phyloP scores from a whole-genome alignment of 768 basidiomycete species.

The Mycena vulgaris region DNA sequence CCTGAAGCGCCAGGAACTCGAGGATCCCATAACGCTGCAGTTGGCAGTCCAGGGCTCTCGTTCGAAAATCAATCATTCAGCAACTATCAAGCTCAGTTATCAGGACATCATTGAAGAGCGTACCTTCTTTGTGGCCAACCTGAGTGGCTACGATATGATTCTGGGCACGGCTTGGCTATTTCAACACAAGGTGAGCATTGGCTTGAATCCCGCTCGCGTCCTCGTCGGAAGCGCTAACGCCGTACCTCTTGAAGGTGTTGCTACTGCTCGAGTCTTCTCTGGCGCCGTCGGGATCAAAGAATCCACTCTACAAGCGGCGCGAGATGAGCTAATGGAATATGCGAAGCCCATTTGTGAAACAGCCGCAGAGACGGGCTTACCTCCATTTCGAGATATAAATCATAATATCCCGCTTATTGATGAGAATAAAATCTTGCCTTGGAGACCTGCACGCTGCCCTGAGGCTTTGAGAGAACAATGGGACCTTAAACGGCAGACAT shows the following conservation, averaged over 20 bases:
- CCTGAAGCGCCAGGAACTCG: background rate
- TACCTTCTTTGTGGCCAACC: slow-evolving; percentile 44
- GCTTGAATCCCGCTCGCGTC: slow-evolving; percentile 37
- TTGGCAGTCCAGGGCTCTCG: background rate
- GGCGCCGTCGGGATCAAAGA: background rate
- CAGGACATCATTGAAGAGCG: slow-evolving; percentile 26
- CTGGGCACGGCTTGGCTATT: slow-evolving; percentile 45
- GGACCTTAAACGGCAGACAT: background rate
- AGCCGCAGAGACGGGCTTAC: slow-evolving; percentile 40
- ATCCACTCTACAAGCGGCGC: background rate
- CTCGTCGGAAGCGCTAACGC: slow-evolving; percentile 27
- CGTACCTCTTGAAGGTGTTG: slow-evolving; percentile 26
- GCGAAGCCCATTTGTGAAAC: slow-evolving; percentile 20
- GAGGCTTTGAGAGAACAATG: slow-evolving; percentile 28
- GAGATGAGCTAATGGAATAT: slow-evolving; percentile 14
- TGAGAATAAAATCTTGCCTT: slow-evolving; percentile 40
- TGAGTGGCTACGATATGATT: slow-evolving; percentile 47
- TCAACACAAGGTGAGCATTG: slow-evolving; percentile 39
- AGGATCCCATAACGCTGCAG: background rate
- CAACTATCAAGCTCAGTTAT: slow-evolving; percentile 24
- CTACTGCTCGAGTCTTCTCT: background rate
- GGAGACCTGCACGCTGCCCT: slow-evolving; percentile 43
- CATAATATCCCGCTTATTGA: slow-evolving; percentile 46
- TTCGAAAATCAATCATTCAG: background rate
- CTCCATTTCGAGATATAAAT: slow-evolving; percentile 45